A percentile compares a stretch with the other conserved stretches of the same genome.
These are phyloP conservation scores for Saitozyma podzolica DNA, from an alignment of 768 basidiomycete genomes.

Conservation along the genomic window DNA sequence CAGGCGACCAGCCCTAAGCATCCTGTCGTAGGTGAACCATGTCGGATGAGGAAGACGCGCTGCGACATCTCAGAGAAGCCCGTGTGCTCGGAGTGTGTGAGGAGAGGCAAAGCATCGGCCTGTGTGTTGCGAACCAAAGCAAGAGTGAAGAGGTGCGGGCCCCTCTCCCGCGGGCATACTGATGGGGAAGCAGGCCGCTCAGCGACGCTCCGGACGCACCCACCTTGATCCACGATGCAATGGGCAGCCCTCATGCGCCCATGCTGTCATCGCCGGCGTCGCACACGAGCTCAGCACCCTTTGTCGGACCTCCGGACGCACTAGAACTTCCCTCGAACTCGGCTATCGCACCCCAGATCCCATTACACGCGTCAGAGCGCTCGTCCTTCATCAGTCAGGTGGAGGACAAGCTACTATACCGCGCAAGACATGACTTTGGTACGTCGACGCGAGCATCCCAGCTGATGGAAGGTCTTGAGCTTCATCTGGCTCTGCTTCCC, in stretches of 20 bases:
- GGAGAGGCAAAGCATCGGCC: constrained; percentile 3
- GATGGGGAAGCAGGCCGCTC: no score
- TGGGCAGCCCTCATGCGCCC: background rate
- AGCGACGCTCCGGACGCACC: no score
- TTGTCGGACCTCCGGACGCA: background rate
- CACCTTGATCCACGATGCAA: background rate
- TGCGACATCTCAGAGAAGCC: constrained; percentile 19
- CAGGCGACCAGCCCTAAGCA: no score
- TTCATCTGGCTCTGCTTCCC: constrained; percentile 10
- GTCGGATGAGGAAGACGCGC: constrained; percentile 20
- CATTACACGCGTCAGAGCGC: background rate
- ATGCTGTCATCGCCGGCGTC: background rate
- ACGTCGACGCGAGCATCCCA: background rate
- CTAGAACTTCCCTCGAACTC: background rate
- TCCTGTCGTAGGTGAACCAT: constrained; percentile 17
- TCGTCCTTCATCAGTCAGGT: background rate
- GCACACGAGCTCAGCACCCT: background rate
- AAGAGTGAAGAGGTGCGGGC: constrained; percentile 13
- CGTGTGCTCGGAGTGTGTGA: constrained; percentile 20
- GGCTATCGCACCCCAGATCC: background rate
- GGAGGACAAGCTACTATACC: constrained; percentile 9
- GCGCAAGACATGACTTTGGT: constrained; percentile 7
- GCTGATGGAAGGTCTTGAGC: constrained; percentile 9
- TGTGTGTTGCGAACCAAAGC: constrained; percentile 17
- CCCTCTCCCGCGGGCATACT: no score